These are phyloP conservation scores for Rhinocladiella similis DNA, from an alignment of 2,329 filamentous ascomycete genomes.

Conservation along the genomic window DNA sequence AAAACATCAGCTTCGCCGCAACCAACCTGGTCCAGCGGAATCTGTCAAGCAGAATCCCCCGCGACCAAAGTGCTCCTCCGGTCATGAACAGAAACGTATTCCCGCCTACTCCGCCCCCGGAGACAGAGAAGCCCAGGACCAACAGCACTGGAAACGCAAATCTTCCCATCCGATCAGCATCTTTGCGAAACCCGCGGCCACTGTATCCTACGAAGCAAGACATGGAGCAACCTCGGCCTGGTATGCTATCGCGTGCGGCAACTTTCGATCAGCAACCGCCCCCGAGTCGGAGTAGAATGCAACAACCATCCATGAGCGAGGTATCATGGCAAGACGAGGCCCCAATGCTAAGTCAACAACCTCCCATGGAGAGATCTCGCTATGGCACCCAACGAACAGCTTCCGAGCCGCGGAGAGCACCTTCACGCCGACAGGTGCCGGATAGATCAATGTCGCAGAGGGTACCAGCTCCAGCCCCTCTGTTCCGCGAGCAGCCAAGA, in stretches of 20 bases:
- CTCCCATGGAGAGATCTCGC: slow-evolving; percentile 34
- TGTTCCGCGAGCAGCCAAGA: slow-evolving; percentile 36
- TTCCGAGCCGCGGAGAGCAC: slow-evolving; percentile 52
- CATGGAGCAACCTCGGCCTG: slow-evolving; percentile 18
- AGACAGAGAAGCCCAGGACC: slow-evolving; percentile 64
- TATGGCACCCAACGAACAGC: slow-evolving; percentile 51
- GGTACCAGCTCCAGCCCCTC: slow-evolving; percentile 30
- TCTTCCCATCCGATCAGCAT: slow-evolving; percentile 49
- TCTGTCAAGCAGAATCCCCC: slow-evolving; percentile 65
- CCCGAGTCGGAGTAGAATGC: slow-evolving; percentile 8
- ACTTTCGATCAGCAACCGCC: slow-evolving; percentile 37
- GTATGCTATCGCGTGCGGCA: slow-evolving; percentile 21
- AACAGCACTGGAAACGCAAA: slow-evolving; percentile 30
- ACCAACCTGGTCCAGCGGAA: slow-evolving; percentile 90
- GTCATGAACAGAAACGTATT: slow-evolving; percentile 73
- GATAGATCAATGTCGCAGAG: slow-evolving; percentile 32
- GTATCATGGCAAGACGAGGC: slow-evolving; percentile 1
- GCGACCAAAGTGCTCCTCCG: slow-evolving; percentile 84
- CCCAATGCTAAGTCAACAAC: slow-evolving; percentile 6
- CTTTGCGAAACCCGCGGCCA: slow-evolving; percentile 44
- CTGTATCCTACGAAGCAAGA: slow-evolving; percentile 24
- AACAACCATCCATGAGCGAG: slow-evolving; percentile 10
- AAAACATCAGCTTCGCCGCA: slow-evolving; percentile 87
- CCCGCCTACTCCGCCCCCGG: slow-evolving; percentile 96
- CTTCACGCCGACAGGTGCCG: slow-evolving; percentile 27